Conservation (phyloP, 768 basidiomycete species). For the Candolleomyces efflorescens region DNA sequence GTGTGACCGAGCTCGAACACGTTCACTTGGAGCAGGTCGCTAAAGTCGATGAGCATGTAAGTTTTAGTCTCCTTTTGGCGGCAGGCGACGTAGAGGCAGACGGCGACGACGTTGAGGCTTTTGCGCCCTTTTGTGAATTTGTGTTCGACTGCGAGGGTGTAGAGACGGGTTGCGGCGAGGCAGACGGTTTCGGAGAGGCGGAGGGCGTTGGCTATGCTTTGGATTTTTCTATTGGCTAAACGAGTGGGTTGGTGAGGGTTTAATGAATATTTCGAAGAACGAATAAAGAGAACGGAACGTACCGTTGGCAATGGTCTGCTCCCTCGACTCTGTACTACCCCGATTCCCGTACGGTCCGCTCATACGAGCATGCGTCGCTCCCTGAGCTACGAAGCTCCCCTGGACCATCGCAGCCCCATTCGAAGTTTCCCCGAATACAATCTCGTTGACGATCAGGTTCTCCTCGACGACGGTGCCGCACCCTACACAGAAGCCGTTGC, state of each 20-base stretch:
- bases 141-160: constrained; percentile 91
- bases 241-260: too few relatives aligned
- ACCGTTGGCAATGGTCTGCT: constrained; percentile 92
- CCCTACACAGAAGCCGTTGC: constrained; percentile 78
- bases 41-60: constrained; percentile 99
- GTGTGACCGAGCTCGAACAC: constrained; percentile 97
- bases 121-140: constrained; percentile 93
- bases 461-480: constrained; percentile 93
- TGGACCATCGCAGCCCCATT: constrained; percentile 94
- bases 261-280: too few relatives aligned
- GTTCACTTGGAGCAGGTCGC: constrained; percentile 89
- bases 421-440: constrained; percentile 92
- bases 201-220: constrained; percentile 73
- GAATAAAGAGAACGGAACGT: too few relatives aligned
- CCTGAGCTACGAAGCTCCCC: constrained; percentile 87
- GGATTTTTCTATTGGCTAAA: constrained; percentile 78
- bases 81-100: constrained; percentile 93
- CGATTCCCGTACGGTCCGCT: constrained; percentile 79
- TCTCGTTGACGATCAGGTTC: constrained; percentile 89
- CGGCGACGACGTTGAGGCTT: constrained; percentile 90
- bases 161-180: constrained; percentile 79
- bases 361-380: constrained; percentile 82
- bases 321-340: constrained; percentile 76
- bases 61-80: constrained; percentile 85
- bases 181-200: constrained; percentile 77